These are phyloP conservation scores for Hemileccinum impolitum DNA, from an alignment of 768 basidiomycete species.

Conservation along the genomic window DNA sequence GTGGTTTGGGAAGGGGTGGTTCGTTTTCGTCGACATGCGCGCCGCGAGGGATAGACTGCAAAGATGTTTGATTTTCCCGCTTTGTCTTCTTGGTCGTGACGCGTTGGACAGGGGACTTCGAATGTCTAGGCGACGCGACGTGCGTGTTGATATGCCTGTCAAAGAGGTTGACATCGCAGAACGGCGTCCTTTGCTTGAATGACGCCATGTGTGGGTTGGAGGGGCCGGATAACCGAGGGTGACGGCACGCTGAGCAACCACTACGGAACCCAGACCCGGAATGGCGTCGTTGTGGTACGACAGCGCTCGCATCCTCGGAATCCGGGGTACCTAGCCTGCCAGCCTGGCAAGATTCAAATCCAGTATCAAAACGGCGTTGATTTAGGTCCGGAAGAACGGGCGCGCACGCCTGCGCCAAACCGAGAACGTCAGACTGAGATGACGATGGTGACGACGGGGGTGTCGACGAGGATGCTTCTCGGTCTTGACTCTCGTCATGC, in stretches of 20 bases:
- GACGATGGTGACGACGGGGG: neutral
- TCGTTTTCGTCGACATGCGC: conserved; percentile 19
- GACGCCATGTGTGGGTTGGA: conserved; percentile 7
- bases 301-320: conserved; percentile 10
- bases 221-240: conserved; percentile 13
- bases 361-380: neutral
- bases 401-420: neutral
- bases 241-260: conserved; percentile 28
- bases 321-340: conserved; percentile 8
- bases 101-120: neutral
- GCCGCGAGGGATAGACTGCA: neutral
- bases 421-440: conserved; percentile 4
- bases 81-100: conserved; percentile 5
- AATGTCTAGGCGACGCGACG: neutral
- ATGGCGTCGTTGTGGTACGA: conserved; percentile 7
- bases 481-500: conserved; percentile 1
- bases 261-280: conserved; percentile 23
- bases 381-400: neutral
- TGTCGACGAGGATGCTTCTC: neutral
- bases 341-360: neutral
- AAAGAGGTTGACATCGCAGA: neutral
- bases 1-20: conserved; percentile 4
- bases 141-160: neutral
- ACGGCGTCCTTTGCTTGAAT: neutral
- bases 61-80: conserved; percentile 3